Conservation (phyloP, 2,329 filamentous ascomycete genomes). For the Trichoderma arundinaceum region DNA sequence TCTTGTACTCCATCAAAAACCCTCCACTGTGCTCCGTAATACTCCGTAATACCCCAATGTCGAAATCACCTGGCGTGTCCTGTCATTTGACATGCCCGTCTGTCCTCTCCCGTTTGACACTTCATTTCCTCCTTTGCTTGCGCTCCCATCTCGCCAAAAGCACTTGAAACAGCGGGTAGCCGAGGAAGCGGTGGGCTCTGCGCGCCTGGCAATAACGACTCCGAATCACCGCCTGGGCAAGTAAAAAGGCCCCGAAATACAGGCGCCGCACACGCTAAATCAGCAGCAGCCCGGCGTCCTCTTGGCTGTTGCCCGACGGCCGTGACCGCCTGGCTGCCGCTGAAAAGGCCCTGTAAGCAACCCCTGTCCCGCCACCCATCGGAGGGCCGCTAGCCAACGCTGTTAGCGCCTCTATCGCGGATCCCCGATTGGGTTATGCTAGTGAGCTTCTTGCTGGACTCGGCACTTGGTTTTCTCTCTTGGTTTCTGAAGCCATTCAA, state of each 20-base stretch:
- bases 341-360: constrained; percentile 6
- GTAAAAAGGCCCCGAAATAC: too few species aligned
- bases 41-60: neutral
- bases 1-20: too few species aligned
- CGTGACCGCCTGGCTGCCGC: constrained; percentile 16
- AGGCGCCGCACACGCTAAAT: too few species aligned
- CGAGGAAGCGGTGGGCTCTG: constrained; percentile 17
- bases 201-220: neutral
- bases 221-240: too few species aligned
- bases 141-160: constrained; percentile 5
- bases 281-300: too few species aligned
- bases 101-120: neutral
- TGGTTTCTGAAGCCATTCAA: too few species aligned
- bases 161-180: constrained; percentile 14
- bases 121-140: constrained; percentile 9
- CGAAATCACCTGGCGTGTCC: neutral
- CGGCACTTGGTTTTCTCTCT: too few species aligned
- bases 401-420: constrained; percentile 6
- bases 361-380: constrained; percentile 16
- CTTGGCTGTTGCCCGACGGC: constrained; percentile 5
- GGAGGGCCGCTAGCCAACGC: constrained; percentile 10
- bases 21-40: neutral
- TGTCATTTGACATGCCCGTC: constrained; percentile 15
- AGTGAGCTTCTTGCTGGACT: neutral
- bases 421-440: constrained; percentile 23